These are phyloP conservation scores for Picea sitchensis DNA, from an alignment of 75 land plant species.

Conservation along the genomic window DNA sequence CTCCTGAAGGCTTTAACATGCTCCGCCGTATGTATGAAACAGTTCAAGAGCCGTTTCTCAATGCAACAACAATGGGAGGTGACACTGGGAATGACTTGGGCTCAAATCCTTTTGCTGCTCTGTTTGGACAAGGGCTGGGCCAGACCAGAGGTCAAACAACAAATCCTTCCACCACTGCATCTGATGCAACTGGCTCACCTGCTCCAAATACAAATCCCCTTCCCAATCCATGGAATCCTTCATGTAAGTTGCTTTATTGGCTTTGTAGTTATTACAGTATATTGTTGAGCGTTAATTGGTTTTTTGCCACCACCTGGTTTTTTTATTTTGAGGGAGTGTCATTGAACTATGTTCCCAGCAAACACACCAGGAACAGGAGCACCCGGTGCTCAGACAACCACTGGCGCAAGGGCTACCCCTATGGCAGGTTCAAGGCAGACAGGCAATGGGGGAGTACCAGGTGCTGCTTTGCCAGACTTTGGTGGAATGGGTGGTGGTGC, in stretches of 20 bases:
- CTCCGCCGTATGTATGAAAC: conserved; percentile 96
- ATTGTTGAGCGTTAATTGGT: not conserved
- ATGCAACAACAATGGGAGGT: conserved; percentile 85
- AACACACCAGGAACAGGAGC: conserved; percentile 25
- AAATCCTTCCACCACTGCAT: conserved; percentile 25
- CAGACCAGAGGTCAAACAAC: conserved; percentile 25
- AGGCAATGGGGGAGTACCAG: conserved; percentile 42
- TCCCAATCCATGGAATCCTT: conserved; percentile 84
- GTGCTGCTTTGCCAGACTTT: conserved; percentile 48
- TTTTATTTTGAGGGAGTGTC: not conserved
- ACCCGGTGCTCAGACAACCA: conserved; percentile 31
- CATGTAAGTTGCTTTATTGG: conserved; percentile 34
- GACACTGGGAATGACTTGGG: conserved; percentile 45
- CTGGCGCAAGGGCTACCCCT: conserved; percentile 28
- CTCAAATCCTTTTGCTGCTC: conserved; percentile 81
- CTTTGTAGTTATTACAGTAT: not conserved
- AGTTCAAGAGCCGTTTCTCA: conserved; percentile 88
- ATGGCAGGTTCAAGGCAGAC: conserved; percentile 38
- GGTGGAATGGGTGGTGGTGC: conserved; percentile 40
- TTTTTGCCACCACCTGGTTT: not conserved
- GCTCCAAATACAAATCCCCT: conserved; percentile 92
- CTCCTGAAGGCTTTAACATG: conserved; percentile 97
- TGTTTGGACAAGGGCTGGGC: conserved; percentile 53
- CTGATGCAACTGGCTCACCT: conserved; percentile 38
- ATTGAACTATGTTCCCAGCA: conserved; percentile 7